Base-by-base conservation (phyloP, 345 rosid species). In the Mallotus nudiflorus region DNA sequence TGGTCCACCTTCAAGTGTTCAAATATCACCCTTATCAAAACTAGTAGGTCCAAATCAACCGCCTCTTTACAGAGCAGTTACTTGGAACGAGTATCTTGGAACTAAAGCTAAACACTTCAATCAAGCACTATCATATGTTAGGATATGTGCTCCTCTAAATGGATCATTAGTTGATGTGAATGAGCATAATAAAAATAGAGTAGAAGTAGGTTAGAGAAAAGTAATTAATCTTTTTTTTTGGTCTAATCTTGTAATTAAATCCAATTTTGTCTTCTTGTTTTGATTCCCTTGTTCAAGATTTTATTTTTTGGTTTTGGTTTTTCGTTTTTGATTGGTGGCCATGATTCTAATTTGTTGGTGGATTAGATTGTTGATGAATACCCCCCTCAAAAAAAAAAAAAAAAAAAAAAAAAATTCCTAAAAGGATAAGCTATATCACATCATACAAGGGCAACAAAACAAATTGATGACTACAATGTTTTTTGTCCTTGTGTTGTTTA, bases 21-120 rank as follows among this genome's bases (percentile, higher is more conserved):
- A 69, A 62, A 84, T 92, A 63, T 86, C 92, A 19, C 97, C 99
- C 0, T 68, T 86, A 4, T 67, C 84, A 0, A 84, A 83, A 61
- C 80, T 95, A 22, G 77, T 84, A 10, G 59, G 88, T 67, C 91
- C 92, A 11, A 68, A 56, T 39, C 82, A 74, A 0, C 87, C 94
- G 19, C 90, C 99, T 2, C 86, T 89, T 4, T 95, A 90, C 60
- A 82, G 93, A 48, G 75, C 98, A 1, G 80, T 92, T 27, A 86
- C 97, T 45, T 95, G 98, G 97, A 71, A 72, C 2, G 97, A 95
- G 66, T 95, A 86, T 80, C 94, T 95, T 62, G 73, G 70, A 59
- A 84, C 78, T 28, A 92, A 90, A 83, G 96, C 91, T 3, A 90
- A 89, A 71, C 88, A 86, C 20, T 85, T 90, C 57, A 51, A 71